Percentiles rank a stretch among this genome's conserved stretches.
phyloP scores from a whole-genome alignment of 352 stramenopile genomes.

The Phytopythium montanum region DNA sequence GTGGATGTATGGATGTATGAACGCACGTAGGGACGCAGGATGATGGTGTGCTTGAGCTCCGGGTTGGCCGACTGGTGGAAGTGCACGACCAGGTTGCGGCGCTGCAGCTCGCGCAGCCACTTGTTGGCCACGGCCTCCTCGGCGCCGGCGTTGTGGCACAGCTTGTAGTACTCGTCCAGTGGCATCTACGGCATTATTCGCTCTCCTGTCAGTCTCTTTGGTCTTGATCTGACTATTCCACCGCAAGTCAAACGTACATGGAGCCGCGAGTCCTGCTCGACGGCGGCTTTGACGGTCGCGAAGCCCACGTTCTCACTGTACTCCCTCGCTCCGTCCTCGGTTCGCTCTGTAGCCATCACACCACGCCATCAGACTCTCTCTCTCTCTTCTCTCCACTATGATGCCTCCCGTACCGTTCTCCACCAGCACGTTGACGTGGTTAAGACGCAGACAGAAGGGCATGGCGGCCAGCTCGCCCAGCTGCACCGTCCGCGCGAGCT shows the following conservation, averaged over 20 bases:
- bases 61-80: slow-evolving; percentile 66
- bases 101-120: slow-evolving; percentile 73
- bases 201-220: neutral
- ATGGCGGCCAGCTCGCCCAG: slow-evolving; percentile 58
- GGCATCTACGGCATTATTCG: slow-evolving; percentile 35
- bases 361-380: neutral
- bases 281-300: slow-evolving; percentile 54
- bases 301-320: slow-evolving; percentile 56
- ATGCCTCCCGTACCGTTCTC: slow-evolving; percentile 28
- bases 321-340: slow-evolving; percentile 22
- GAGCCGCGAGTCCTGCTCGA: slow-evolving; percentile 55
- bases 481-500: slow-evolving; percentile 61
- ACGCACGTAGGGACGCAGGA: slow-evolving; percentile 64
- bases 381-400: neutral
- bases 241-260: slow-evolving; percentile 28
- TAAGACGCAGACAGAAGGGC: slow-evolving; percentile 65
- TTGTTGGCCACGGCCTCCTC: slow-evolving; percentile 71
- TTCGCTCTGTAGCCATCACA: slow-evolving; percentile 16
- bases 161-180: slow-evolving; percentile 63
- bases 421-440: slow-evolving; percentile 58
- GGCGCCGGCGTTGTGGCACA: slow-evolving; percentile 65
- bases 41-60: slow-evolving; percentile 63
- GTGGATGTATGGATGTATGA: too few relatives aligned
- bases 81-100: slow-evolving; percentile 69
- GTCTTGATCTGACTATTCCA: neutral